phyloP scores from a whole-genome alignment of 441 rosid species.

The Theobroma grandiflorum region DNA sequence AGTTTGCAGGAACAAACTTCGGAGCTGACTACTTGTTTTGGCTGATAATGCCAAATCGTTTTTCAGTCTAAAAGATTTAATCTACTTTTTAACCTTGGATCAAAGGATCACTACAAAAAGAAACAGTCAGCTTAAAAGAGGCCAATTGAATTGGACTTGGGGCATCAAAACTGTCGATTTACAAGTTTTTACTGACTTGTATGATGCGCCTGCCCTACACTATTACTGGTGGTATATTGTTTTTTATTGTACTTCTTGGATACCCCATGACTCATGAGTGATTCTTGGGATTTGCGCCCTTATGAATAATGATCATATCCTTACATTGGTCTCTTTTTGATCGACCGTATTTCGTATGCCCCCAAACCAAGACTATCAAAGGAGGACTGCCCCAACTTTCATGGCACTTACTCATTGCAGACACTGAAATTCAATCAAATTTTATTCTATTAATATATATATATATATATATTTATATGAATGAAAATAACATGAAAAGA shows the following conservation, averaged over 20 bases:
- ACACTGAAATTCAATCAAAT: slow-evolving; percentile 15
- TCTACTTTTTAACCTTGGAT: too few relatives aligned
- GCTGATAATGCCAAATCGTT: neutral
- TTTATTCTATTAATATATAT: neutral
- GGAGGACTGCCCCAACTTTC: slow-evolving; percentile 17
- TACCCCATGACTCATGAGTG: neutral
- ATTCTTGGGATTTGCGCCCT: slow-evolving; percentile 25
- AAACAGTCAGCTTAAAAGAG: neutral
- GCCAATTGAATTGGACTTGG: neutral
- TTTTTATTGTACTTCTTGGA: neutral
- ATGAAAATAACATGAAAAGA: neutral
- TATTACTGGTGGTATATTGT: neutral
- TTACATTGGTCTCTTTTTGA: neutral
- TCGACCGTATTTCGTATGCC: neutral
- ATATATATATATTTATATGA: neutral
- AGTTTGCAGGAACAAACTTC: neutral
- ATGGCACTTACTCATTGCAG: slow-evolving; percentile 15
- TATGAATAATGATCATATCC: neutral
- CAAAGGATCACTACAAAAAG: neutral
- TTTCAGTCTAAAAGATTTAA: neutral
- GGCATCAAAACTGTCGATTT: slow-evolving; percentile 6
- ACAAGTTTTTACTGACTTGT: neutral
- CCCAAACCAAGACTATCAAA: neutral
- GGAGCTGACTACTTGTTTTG: neutral
- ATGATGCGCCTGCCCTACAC: slow-evolving; percentile 1